Percentiles rank a stretch among this genome's conserved stretches.
These are phyloP conservation scores for Citrus sp. DNA, from an alignment of 345 rosid species.

Conservation along the genomic window DNA sequence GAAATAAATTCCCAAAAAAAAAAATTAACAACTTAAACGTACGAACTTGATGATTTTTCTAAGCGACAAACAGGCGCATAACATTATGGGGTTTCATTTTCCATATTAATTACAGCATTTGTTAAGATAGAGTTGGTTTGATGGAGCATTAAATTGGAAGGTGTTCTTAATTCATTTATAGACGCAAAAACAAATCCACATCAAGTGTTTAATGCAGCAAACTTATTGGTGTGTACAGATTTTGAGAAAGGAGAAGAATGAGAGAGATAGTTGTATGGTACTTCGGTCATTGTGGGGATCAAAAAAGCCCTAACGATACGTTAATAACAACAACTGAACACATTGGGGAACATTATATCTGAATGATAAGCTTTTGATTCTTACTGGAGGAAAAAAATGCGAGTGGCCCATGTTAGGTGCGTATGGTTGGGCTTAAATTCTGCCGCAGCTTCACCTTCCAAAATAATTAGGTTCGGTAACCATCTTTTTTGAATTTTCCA, in stretches of 20 bases:
- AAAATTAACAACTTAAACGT: not conserved
- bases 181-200: constrained; percentile 1
- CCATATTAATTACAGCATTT: not conserved
- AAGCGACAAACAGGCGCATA: not conserved
- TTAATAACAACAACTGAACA: not conserved
- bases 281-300: not conserved
- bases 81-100: not conserved
- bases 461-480: constrained; percentile 9
- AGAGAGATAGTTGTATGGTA: not conserved
- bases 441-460: constrained; percentile 5
- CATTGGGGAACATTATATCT: not conserved
- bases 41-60: not conserved
- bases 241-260: not conserved
- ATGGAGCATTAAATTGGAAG: constrained; percentile 7
- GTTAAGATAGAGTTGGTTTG: not conserved
- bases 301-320: not conserved
- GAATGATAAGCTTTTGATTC: not conserved
- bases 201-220: not conserved
- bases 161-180: not conserved
- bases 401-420: not conserved
- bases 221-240: not conserved
- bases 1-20: not conserved
- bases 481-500: not conserved
- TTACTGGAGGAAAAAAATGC: not conserved
- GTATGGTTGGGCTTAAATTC: constrained; percentile 10